Percentiles rank a stretch among this genome's conserved stretches.
Conservation (phyloP, 2,329 filamentous ascomycete species). For the Rhynchosporium secalis region DNA sequence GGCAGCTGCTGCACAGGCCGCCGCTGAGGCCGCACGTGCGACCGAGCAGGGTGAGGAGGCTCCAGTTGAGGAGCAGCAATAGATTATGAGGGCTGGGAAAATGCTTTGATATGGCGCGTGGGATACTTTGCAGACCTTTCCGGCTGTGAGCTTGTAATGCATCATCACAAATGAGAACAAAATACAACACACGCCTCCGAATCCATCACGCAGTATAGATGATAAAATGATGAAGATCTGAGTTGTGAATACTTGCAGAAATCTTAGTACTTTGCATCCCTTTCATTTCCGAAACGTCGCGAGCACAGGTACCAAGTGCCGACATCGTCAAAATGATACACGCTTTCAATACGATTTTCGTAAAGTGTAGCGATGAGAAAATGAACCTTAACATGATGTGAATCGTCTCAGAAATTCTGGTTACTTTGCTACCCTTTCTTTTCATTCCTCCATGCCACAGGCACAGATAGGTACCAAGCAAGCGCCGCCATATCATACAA, state of each 20-base stretch:
- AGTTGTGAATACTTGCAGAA: no score
- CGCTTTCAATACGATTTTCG: constrained; percentile 29
- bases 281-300: no score
- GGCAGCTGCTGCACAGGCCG: constrained; percentile 68
- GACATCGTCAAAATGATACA: constrained; percentile 8
- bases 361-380: constrained; percentile 7
- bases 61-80: constrained; percentile 42
- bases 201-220: no score
- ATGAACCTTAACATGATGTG: constrained; percentile 14
- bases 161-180: constrained; percentile 33
- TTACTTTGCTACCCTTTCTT: background rate
- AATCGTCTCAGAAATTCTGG: constrained; percentile 17
- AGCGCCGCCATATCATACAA: constrained; percentile 31
- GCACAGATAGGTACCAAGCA: constrained; percentile 11
- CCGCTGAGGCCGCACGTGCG: constrained; percentile 60
- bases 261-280: no score
- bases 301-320: no score
- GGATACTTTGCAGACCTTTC: constrained; percentile 37
- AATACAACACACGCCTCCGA: no score
- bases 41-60: constrained; percentile 53
- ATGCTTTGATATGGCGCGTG: constrained; percentile 38
- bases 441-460: constrained; percentile 12
- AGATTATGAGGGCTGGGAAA: constrained; percentile 30
- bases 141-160: constrained; percentile 38
- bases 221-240: no score